These are phyloP conservation scores for Pichiaceae sp. DNA, from an alignment of 1,139 yeast species.

Conservation along the genomic window DNA sequence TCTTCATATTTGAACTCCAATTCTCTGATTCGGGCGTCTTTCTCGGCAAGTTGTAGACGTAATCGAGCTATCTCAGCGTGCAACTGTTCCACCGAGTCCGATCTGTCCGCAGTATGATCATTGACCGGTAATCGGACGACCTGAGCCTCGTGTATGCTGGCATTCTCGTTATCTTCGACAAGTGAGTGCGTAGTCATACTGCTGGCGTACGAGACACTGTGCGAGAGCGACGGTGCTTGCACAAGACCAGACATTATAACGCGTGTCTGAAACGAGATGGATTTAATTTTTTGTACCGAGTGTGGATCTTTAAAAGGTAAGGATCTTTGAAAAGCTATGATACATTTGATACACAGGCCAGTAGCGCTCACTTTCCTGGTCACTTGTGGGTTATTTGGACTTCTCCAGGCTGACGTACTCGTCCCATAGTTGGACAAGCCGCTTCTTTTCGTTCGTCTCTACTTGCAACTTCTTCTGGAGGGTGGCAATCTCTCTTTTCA, in stretches of 20 bases:
- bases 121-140: constrained; percentile 2
- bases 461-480: constrained; percentile 34
- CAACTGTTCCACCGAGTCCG: neutral
- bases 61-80: neutral
- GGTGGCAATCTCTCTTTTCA: constrained; percentile 37
- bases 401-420: constrained; percentile 26
- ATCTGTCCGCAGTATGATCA: neutral
- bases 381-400: constrained; percentile 1
- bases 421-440: constrained; percentile 45
- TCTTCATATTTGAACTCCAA: neutral
- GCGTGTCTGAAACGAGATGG: too few relatives aligned
- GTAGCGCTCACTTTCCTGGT: too few relatives aligned
- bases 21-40: neutral
- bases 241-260: too few relatives aligned
- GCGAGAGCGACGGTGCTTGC: too few relatives aligned
- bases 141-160: constrained; percentile 1
- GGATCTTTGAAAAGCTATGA: too few relatives aligned
- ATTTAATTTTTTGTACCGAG: too few relatives aligned
- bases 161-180: neutral
- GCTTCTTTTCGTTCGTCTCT: constrained; percentile 49
- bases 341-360: constrained; percentile 9
- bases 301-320: too few relatives aligned
- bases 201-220: too few relatives aligned
- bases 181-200: too few relatives aligned
- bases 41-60: neutral